Evolutionary conservation across 1,284 basidiomycete genomes (phyloP).

Genomic region (Mycosarcoma mackinlayi): DNA sequence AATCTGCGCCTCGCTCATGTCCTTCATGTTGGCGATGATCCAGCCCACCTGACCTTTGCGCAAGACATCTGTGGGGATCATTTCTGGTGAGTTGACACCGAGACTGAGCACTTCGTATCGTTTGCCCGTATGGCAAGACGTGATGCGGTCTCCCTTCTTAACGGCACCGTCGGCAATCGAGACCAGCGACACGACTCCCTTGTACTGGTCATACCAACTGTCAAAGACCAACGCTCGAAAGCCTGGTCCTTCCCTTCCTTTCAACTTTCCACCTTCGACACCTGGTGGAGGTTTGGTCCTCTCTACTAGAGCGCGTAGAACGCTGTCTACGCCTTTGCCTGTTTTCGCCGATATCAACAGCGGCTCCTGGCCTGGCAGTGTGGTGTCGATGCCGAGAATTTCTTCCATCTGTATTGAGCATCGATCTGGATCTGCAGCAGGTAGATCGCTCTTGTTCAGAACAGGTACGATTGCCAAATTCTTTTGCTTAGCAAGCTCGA

Average conservation of each 20-base stretch:
- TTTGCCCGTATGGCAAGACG: constrained; percentile 85
- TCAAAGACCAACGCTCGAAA: constrained; percentile 89
- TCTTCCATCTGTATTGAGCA: constrained; percentile 53
- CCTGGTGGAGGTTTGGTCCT: constrained; percentile 68
- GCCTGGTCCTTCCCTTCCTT: constrained; percentile 49
- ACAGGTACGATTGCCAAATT: constrained; percentile 89
- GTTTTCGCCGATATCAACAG: constrained; percentile 82
- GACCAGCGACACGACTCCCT: constrained; percentile 93
- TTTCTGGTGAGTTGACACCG: constrained; percentile 85
- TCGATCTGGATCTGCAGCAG: constrained; percentile 50
- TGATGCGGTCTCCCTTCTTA: constrained; percentile 75
- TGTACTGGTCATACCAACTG: constrained; percentile 89
- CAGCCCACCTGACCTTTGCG: constrained; percentile 87
- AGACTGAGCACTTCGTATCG: constrained; percentile 92
- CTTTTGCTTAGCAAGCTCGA: constrained; percentile 80
- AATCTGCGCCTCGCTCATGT: constrained; percentile 92
- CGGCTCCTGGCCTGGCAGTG: constrained; percentile 45
- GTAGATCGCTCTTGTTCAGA: constrained; percentile 82
- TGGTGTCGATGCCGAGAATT: constrained; percentile 74
- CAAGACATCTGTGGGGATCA: constrained; percentile 71
- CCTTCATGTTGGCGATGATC: constrained; percentile 90
- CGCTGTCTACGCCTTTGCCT: constrained; percentile 80
- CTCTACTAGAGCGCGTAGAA: constrained; percentile 85
- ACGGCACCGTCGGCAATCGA: constrained; percentile 76
- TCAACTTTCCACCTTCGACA: constrained; percentile 43